phyloP scores from a whole-genome alignment of 345 rosid genomes.

The Aquilaria sinensis region DNA sequence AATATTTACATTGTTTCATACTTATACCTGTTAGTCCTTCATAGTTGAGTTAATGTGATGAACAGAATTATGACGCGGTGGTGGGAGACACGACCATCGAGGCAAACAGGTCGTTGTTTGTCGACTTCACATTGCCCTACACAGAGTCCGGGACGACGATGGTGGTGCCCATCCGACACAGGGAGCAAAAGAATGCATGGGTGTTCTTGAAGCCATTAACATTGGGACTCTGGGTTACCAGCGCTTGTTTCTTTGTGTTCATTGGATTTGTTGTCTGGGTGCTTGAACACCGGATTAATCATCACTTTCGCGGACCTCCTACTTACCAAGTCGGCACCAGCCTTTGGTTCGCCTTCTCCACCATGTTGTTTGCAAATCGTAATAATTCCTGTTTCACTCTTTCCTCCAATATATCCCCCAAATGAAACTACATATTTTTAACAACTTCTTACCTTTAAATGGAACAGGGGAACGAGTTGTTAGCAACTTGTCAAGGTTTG shows the following conservation, averaged over 20 bases:
- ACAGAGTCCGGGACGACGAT: conserved; percentile 34
- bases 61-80: conserved; percentile 31
- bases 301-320: conserved; percentile 33
- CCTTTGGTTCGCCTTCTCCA: conserved; percentile 40
- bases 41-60: neutral
- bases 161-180: conserved; percentile 20
- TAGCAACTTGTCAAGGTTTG: conserved; percentile 36
- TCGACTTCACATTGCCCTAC: conserved; percentile 38
- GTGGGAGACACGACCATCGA: conserved; percentile 41
- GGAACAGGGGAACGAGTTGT: conserved; percentile 37
- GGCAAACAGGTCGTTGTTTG: conserved; percentile 18
- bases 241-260: conserved; percentile 29
- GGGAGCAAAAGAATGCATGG: conserved; percentile 28
- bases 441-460: neutral
- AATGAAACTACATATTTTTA: neutral
- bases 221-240: conserved; percentile 35
- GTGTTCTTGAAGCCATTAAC: conserved; percentile 41
- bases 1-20: neutral
- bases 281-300: conserved; percentile 32
- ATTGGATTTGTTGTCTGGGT: conserved; percentile 40
- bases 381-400: neutral
- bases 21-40: neutral
- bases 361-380: conserved; percentile 44
- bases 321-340: conserved; percentile 27
- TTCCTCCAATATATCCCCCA: too few relatives aligned